Percentiles rank a stretch among this genome's conserved stretches.
phyloP scores from a whole-genome alignment of 352 stramenopile species.

The Pythium vanterpoolii region DNA sequence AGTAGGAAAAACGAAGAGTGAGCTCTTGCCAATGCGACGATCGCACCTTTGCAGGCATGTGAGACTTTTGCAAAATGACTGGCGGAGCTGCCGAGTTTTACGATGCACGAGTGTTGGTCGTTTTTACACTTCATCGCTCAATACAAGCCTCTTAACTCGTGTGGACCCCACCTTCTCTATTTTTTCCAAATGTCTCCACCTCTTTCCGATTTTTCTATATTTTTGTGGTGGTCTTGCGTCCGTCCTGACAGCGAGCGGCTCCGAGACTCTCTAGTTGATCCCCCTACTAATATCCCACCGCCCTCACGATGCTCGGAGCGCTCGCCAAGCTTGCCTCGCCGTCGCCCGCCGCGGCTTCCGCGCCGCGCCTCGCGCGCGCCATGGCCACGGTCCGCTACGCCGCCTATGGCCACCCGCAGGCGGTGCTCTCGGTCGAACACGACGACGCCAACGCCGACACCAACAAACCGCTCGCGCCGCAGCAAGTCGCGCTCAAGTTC shows the following conservation, averaged over 20 bases:
- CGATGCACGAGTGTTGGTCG: conserved; percentile 5
- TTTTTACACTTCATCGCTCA: conserved; percentile 13
- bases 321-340: conserved; percentile 35
- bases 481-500: conserved; percentile 86
- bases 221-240: conserved; percentile 29
- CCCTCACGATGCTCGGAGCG: conserved; percentile 46
- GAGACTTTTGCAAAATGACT: background rate
- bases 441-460: conserved; percentile 73
- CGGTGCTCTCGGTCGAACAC: conserved; percentile 60
- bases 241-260: conserved; percentile 2
- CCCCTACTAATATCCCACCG: background rate
- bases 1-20: background rate
- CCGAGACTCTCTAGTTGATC: background rate
- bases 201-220: conserved; percentile 9
- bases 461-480: conserved; percentile 37
- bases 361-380: conserved; percentile 32
- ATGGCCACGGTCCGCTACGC: conserved; percentile 77
- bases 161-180: conserved; percentile 3
- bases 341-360: too few relatives aligned
- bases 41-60: background rate
- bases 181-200: background rate
- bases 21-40: background rate
- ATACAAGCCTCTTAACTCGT: background rate
- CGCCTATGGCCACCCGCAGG: conserved; percentile 66
- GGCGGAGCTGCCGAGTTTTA: background rate